phyloP scores from a whole-genome alignment of 2,329 filamentous ascomycete species.

The Colletotrichum magnum region DNA sequence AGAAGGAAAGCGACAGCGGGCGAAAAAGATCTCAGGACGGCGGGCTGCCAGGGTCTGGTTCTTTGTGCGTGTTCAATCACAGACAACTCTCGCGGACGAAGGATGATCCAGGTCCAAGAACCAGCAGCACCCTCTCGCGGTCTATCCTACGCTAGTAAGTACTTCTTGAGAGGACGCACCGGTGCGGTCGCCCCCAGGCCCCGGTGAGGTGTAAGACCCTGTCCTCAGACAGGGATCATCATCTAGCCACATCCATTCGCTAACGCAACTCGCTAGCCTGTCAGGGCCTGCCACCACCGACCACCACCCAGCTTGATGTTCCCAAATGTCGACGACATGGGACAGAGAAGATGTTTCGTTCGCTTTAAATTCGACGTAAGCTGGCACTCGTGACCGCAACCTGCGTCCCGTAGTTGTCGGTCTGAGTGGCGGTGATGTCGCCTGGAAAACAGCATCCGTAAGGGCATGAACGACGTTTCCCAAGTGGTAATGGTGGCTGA shows the following conservation, averaged over 20 bases:
- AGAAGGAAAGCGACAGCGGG: constrained; percentile 5
- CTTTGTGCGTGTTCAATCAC: constrained; percentile 25
- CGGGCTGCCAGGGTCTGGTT: constrained; percentile 7
- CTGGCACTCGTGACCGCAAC: neutral
- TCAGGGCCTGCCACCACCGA: constrained; percentile 26
- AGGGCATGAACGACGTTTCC: too few relatives aligned
- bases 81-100: constrained; percentile 25
- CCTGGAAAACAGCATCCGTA: too few relatives aligned
- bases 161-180: neutral
- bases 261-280: constrained; percentile 25
- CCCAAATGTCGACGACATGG: constrained; percentile 22
- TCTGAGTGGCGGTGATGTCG: too few relatives aligned
- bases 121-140: constrained; percentile 22
- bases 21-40: constrained; percentile 2
- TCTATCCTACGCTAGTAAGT: too few relatives aligned
- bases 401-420: neutral
- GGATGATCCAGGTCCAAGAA: constrained; percentile 39
- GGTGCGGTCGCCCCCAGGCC: constrained; percentile 26
- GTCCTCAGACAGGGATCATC: constrained; percentile 39
- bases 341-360: constrained; percentile 1
- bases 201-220: constrained; percentile 33
- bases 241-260: constrained; percentile 31
- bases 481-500: neutral
- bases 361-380: neutral
- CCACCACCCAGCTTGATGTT: constrained; percentile 24